Evolutionary conservation across 768 basidiomycete species (phyloP).

Genomic region (Myochromella boudieri): DNA sequence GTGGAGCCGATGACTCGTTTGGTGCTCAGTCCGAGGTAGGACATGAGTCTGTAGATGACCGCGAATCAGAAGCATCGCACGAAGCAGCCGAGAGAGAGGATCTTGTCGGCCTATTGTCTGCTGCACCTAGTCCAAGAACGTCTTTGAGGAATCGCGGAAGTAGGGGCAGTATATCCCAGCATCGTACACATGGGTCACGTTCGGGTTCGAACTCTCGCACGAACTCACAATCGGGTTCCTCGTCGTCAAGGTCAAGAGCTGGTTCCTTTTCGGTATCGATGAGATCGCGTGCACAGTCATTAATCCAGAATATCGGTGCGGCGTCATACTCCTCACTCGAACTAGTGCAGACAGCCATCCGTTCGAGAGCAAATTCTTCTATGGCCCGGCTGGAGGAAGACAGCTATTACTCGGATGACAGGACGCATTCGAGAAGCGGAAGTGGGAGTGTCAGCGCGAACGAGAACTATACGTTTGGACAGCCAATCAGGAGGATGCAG

Average conservation of each 20-base stretch:
- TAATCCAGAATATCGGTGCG: slow-evolving; percentile 63
- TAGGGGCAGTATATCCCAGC: slow-evolving; percentile 28
- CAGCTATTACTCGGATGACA: slow-evolving; percentile 32
- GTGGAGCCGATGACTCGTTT: slow-evolving; percentile 6
- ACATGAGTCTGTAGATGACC: slow-evolving; percentile 33
- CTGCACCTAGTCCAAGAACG: slow-evolving; percentile 47
- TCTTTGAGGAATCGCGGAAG: slow-evolving; percentile 44
- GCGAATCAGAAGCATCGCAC: slow-evolving; percentile 50
- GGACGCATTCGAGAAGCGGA: slow-evolving; percentile 48
- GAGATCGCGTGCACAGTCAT: slow-evolving; percentile 64
- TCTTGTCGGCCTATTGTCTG: slow-evolving; percentile 53
- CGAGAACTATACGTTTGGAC: slow-evolving; percentile 79
- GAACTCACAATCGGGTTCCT: slow-evolving; percentile 35
- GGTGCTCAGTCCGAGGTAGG: slow-evolving; percentile 18
- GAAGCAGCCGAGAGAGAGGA: slow-evolving; percentile 67
- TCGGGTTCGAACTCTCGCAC: slow-evolving; percentile 31
- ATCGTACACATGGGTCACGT: slow-evolving; percentile 31
- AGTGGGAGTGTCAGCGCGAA: slow-evolving; percentile 49
- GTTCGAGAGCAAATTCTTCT: slow-evolving; percentile 65
- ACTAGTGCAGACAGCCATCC: slow-evolving; percentile 44
- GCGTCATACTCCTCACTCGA: slow-evolving; percentile 64
- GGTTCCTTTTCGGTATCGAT: slow-evolving; percentile 45
- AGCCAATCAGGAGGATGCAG: slow-evolving; percentile 42
- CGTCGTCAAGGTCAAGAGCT: slow-evolving; percentile 43
- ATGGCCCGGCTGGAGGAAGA: slow-evolving; percentile 68